These are phyloP conservation scores for Pichia inconspicua DNA, from an alignment of 1,139 yeast species.

Conservation along the genomic window DNA sequence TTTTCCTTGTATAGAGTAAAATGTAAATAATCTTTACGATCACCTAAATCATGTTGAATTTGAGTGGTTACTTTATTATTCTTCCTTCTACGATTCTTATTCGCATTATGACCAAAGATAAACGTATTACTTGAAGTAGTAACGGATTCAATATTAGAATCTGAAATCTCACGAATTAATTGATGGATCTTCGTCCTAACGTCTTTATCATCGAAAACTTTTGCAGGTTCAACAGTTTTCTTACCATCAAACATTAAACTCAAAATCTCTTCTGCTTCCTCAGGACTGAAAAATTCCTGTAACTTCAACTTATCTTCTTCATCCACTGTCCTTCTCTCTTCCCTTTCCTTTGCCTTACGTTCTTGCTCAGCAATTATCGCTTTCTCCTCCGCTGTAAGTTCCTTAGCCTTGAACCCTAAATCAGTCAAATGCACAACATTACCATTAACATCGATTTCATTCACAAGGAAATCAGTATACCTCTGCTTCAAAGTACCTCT, in stretches of 20 bases:
- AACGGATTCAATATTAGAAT: conserved; percentile 67
- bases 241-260: conserved; percentile 53
- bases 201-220: conserved; percentile 57
- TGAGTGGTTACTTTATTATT: conserved; percentile 34
- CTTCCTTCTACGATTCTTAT: conserved; percentile 29
- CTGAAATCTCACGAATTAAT: conserved; percentile 64
- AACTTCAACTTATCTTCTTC: conserved; percentile 42
- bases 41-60: conserved; percentile 58
- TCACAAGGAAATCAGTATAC: conserved; percentile 90
- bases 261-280: conserved; percentile 45
- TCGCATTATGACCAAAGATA: conserved; percentile 39
- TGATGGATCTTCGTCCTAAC: conserved; percentile 72
- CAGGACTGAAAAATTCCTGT: conserved; percentile 48
- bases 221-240: conserved; percentile 47
- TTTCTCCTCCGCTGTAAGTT: conserved; percentile 39
- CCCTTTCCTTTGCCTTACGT: conserved; percentile 32
- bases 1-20: conserved; percentile 87
- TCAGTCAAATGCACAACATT: conserved; percentile 69
- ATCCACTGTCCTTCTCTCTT: conserved; percentile 33
- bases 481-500: conserved; percentile 76
- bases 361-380: conserved; percentile 23
- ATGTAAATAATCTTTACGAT: conserved; percentile 59
- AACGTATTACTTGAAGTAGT: conserved; percentile 67
- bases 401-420: conserved; percentile 59
- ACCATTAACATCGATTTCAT: conserved; percentile 67